Evolutionary conservation across 2,329 filamentous ascomycete species (phyloP), one percentile per base, ranked within the genome.

Genomic region (Rhynchosporium graminicola): DNA sequence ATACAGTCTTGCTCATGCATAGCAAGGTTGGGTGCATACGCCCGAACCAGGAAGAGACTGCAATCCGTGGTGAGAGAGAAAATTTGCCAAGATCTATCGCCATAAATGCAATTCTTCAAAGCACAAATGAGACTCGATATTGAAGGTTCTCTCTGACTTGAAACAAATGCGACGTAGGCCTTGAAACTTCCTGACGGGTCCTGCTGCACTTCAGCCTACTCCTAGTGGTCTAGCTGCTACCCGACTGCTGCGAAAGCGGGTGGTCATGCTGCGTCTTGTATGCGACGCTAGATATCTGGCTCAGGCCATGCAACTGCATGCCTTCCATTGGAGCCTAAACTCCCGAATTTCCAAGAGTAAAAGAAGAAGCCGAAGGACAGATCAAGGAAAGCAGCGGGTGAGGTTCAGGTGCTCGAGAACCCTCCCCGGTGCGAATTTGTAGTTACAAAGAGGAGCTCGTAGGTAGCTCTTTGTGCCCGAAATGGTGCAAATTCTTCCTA

Each of bases 1-100:
- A 63, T 59, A 55, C 42, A 42, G 28, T 46, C 52, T 43, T 63
- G 48, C 36, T 59, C 50, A 64, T 65, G 60, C 62, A 67, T 26
- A 7, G 15, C 12, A 38, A 46, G 8, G 54, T n/a, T 31, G 54
- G 38, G 54, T 57, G 54, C 40, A 46, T 57, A 57, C 33, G 38
- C 26, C 42, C 51, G 36, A 42, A 33, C 51, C 51, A 54, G 38
- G 50, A 26, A 38, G 50, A 33, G 50, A 52, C 28, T 28, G 51
- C 36, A 40, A 40, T 54, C 33, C 51, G 51, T 10, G 33, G n/a
- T 40, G 51, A 38, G 51, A 36, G 51, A 12, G 51, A 54, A 33
- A 54, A 54, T 20, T 28, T 7, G 40, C 28, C 51, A 20, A 54
- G 38, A 26, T 10, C 40, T 40, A 33, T 54, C 51, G 51, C 33